Conservation (phyloP, 2,329 filamentous ascomycete species). For the Penicillium aurantiogriseum region DNA sequence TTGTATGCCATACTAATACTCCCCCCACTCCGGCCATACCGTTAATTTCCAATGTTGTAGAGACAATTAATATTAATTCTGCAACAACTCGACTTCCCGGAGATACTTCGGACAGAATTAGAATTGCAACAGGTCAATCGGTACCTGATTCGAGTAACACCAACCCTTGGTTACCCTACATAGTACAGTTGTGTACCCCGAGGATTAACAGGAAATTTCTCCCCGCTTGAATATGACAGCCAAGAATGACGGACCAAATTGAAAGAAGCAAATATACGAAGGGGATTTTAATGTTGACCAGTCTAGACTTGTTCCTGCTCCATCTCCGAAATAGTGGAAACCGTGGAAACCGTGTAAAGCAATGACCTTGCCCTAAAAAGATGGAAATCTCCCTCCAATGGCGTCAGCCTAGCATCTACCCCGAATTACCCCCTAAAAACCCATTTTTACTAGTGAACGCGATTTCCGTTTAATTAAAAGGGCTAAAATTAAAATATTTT, state of each 20-base stretch:
- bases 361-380: neutral
- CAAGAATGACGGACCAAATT: constrained; percentile 4
- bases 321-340: constrained; percentile 15
- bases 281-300: constrained; percentile 22
- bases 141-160: constrained; percentile 23
- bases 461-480: neutral
- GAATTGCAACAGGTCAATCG: constrained; percentile 13
- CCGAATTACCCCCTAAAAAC: neutral
- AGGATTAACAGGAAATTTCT: constrained; percentile 6
- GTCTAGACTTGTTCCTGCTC: constrained; percentile 25
- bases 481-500: neutral
- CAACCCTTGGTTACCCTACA: constrained; percentile 8
- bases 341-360: constrained; percentile 2
- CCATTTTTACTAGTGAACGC: neutral
- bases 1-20: neutral
- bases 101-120: constrained; percentile 7
- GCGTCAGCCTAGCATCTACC: constrained; percentile 16
- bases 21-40: neutral
- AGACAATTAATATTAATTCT: neutral
- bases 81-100: constrained; percentile 2
- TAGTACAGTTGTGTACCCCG: constrained; percentile 6
- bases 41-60: too few species aligned
- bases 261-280: constrained; percentile 20
- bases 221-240: constrained; percentile 4
- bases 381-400: constrained; percentile 6